These are phyloP conservation scores for Teratosphaeria gauchensis DNA, from an alignment of 2,329 filamentous ascomycete species.

Conservation along the genomic window DNA sequence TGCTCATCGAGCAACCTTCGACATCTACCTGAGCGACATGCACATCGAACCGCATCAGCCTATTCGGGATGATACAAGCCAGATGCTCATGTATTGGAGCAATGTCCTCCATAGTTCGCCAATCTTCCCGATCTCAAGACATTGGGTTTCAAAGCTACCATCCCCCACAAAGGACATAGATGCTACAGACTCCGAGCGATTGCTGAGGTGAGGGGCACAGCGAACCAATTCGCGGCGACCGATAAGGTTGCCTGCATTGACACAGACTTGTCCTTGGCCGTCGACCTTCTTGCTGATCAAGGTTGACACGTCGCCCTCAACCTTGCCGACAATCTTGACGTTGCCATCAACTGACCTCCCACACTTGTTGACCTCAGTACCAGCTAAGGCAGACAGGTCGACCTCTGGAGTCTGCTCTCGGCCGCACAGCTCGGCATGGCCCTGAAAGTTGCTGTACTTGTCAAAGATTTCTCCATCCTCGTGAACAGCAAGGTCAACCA, in stretches of 20 bases:
- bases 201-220: too few relatives aligned
- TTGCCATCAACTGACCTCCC: slow-evolving; percentile 52
- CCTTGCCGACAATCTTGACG: slow-evolving; percentile 49
- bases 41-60: too few relatives aligned
- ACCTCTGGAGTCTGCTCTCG: slow-evolving; percentile 35
- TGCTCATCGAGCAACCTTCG: slow-evolving; percentile 61
- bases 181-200: too few relatives aligned
- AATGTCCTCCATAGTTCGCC: too few relatives aligned
- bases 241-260: slow-evolving; percentile 52
- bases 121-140: too few relatives aligned
- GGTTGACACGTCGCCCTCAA: slow-evolving; percentile 48
- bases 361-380: slow-evolving; percentile 54
- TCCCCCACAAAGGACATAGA: too few relatives aligned
- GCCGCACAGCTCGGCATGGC: slow-evolving; percentile 46
- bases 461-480: slow-evolving; percentile 55
- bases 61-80: too few relatives aligned
- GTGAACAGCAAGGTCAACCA: slow-evolving; percentile 50
- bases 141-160: too few relatives aligned
- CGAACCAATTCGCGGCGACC: slow-evolving; percentile 48
- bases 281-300: slow-evolving; percentile 54
- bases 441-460: slow-evolving; percentile 52
- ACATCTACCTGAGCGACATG: too few relatives aligned
- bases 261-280: slow-evolving; percentile 54
- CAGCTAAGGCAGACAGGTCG: slow-evolving; percentile 51
- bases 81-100: too few relatives aligned